Conservation (phyloP, 2,329 filamentous ascomycete species). For the Plectosphaerella sp. region DNA sequence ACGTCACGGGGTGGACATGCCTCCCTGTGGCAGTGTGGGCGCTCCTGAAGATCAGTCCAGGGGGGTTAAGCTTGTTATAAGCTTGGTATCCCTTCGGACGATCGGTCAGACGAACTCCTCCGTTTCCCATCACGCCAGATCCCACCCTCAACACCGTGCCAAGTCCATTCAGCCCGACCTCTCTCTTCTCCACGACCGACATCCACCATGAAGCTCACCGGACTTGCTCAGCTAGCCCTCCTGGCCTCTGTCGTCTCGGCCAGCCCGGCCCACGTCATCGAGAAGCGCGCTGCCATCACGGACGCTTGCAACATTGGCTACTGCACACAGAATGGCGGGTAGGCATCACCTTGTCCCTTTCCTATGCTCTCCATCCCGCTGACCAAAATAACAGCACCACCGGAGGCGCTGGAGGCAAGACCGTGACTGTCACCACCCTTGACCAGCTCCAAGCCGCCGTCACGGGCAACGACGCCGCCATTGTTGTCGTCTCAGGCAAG, state of each 20-base stretch:
- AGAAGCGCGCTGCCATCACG: conserved; percentile 8
- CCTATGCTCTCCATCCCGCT: not conserved
- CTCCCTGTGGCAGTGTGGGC: too few relatives aligned
- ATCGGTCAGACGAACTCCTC: too few relatives aligned
- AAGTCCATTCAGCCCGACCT: not conserved
- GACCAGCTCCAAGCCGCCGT: conserved; percentile 37
- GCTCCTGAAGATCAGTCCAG: too few relatives aligned
- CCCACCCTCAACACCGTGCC: too few relatives aligned
- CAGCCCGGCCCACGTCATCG: conserved; percentile 4
- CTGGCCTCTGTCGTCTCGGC: conserved; percentile 4
- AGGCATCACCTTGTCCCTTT: not conserved
- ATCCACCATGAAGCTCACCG: conserved; percentile 4
- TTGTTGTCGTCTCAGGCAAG: conserved; percentile 26
- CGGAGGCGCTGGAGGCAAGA: conserved; percentile 8
- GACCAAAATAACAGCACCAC: conserved; percentile 2
- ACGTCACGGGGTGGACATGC: too few relatives aligned
- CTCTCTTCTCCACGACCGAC: not conserved
- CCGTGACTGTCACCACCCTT: conserved; percentile 43
- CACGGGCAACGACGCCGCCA: conserved; percentile 31
- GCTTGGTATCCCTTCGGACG: too few relatives aligned
- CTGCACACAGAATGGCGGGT: conserved; percentile 11
- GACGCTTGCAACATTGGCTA: conserved; percentile 12
- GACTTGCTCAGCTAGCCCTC: conserved; percentile 2
- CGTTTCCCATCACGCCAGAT: too few relatives aligned
- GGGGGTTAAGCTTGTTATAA: too few relatives aligned